phyloP scores from a whole-genome alignment of 441 rosid species.

The Raphanus hybrid region DNA sequence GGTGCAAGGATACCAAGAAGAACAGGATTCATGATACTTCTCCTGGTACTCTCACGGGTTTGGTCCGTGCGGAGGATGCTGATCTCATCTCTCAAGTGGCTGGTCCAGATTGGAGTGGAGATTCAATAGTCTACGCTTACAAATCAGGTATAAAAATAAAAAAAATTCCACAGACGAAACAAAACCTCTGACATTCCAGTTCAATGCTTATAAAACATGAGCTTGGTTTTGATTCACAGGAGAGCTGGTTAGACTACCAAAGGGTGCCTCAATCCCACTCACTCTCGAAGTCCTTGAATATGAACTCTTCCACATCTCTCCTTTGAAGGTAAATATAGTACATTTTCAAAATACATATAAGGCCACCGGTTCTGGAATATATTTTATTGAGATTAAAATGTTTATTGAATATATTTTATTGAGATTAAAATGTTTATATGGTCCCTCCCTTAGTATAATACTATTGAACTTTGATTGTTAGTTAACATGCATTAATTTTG shows the following conservation, averaged over 20 bases:
- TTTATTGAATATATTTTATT: too few relatives aligned
- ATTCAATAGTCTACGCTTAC: slow-evolving; percentile 56
- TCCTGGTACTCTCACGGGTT: slow-evolving; percentile 78
- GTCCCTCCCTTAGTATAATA: not conserved
- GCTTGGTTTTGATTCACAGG: slow-evolving; percentile 48
- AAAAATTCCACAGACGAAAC: not conserved
- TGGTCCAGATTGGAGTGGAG: slow-evolving; percentile 81
- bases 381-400: too few relatives aligned
- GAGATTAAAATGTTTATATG: not conserved
- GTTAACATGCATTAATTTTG: not conserved
- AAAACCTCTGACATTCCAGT: not conserved
- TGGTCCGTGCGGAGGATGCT: slow-evolving; percentile 68
- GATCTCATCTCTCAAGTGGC: slow-evolving; percentile 72
- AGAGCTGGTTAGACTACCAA: slow-evolving; percentile 70
- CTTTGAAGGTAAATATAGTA: slow-evolving; percentile 45
- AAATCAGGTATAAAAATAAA: slow-evolving; percentile 52
- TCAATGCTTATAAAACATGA: not conserved
- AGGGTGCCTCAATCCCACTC: slow-evolving; percentile 75
- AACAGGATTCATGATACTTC: slow-evolving; percentile 81
- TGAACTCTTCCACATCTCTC: slow-evolving; percentile 89
- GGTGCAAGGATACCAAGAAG: slow-evolving; percentile 86
- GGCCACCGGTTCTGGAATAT: too few relatives aligned
- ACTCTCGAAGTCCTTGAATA: slow-evolving; percentile 84
- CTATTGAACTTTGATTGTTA: not conserved
- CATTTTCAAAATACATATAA: too few relatives aligned